A percentile compares a stretch with the other conserved stretches of the same genome.
phyloP scores from a whole-genome alignment of 2,329 filamentous ascomycete species.

The Sporothrix euskadiensis region DNA sequence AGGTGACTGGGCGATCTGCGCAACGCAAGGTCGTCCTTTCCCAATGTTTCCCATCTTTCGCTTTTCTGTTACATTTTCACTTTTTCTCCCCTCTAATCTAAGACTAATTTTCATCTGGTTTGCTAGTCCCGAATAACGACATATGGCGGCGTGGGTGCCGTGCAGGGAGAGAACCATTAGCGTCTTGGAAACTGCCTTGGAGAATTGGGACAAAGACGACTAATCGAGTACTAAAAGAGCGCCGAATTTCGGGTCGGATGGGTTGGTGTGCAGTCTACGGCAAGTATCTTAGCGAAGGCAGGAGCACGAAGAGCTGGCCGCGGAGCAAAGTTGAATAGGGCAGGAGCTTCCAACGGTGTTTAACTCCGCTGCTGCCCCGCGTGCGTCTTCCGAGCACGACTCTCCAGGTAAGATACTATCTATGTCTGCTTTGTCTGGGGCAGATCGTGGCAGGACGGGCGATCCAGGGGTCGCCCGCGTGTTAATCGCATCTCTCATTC shows the following conservation, averaged over 20 bases:
- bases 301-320: not conserved
- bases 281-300: constrained; percentile 3
- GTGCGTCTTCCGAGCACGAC: constrained; percentile 16
- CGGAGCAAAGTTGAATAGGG: not conserved
- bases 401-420: not conserved
- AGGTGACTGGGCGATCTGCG: constrained; percentile 4
- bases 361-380: constrained; percentile 7
- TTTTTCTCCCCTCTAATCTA: not conserved
- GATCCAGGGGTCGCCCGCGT: constrained; percentile 5
- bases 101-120: constrained; percentile 14
- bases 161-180: not conserved
- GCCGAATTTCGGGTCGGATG: not conserved
- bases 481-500: not conserved
- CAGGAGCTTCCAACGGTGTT: not conserved
- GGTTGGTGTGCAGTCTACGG: not conserved
- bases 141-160: constrained; percentile 1
- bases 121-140: constrained; percentile 2
- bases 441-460: constrained; percentile 1
- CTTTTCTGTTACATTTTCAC: not conserved
- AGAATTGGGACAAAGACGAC: not conserved
- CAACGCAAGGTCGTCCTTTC: not conserved
- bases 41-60: not conserved
- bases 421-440: not conserved
- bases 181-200: not conserved
- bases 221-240: not conserved